Evolutionary conservation across 2,329 filamentous ascomycete species (phyloP).

Genomic region (Exserohilum rostratum): DNA sequence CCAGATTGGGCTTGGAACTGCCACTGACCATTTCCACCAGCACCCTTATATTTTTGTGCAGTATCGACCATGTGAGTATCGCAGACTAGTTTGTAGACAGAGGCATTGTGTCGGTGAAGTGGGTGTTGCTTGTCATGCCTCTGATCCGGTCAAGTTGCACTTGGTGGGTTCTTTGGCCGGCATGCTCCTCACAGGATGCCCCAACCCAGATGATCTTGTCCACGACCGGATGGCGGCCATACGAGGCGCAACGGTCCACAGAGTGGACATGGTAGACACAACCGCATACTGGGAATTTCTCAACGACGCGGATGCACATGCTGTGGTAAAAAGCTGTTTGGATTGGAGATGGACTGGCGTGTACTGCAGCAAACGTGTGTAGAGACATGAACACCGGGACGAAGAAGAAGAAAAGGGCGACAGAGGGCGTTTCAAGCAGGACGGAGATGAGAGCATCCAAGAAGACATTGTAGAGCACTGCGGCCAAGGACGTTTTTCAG

Average conservation of each 20-base stretch:
- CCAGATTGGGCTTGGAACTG: too few species aligned
- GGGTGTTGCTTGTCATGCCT: not conserved
- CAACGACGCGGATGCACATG: slow-evolving; percentile 47
- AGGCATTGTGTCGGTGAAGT: not conserved
- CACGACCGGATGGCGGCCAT: slow-evolving; percentile 38
- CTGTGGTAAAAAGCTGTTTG: not conserved
- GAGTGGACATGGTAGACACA: slow-evolving; percentile 46
- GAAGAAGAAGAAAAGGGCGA: not conserved
- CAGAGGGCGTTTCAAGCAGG: not conserved
- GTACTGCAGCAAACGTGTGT: not conserved
- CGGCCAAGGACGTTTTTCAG: not conserved
- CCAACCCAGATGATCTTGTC: slow-evolving; percentile 43
- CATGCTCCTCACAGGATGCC: slow-evolving; percentile 32
- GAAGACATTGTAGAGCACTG: not conserved
- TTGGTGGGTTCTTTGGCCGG: not conserved
- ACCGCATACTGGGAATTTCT: slow-evolving; percentile 47
- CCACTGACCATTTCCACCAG: too few species aligned
- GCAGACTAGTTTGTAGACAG: not conserved
- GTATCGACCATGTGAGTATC: not conserved
- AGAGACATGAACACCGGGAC: not conserved
- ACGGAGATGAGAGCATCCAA: not conserved
- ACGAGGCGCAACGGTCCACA: slow-evolving; percentile 43
- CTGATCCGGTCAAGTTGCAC: not conserved
- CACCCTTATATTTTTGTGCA: not conserved
- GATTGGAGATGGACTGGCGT: not conserved